phyloP scores from a whole-genome alignment of 2,329 filamentous ascomycete species.

The Apiospora phragmitis region DNA sequence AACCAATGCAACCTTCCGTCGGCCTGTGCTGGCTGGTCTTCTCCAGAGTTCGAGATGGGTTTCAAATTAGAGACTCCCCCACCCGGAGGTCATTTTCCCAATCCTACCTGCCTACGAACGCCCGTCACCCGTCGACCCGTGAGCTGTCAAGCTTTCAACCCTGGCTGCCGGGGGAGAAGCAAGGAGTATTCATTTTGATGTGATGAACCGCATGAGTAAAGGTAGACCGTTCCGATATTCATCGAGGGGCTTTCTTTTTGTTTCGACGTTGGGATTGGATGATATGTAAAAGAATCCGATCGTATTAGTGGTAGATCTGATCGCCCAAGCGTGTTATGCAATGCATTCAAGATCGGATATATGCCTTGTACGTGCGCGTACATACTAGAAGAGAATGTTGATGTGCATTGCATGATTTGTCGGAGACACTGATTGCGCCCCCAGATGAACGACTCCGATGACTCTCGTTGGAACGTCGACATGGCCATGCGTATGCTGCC shows the following conservation, averaged over 20 bases:
- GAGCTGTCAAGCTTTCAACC: background rate
- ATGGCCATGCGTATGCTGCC: background rate
- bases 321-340: background rate
- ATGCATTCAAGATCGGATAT: background rate
- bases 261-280: background rate
- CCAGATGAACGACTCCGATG: background rate
- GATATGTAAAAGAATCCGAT: background rate
- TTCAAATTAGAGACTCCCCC: slow-evolving; percentile 7
- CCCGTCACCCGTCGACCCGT: background rate
- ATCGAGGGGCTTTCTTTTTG: background rate
- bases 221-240: background rate
- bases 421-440: background rate
- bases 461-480: background rate
- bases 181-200: no score
- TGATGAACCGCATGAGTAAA: background rate
- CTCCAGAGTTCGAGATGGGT: slow-evolving; percentile 8
- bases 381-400: background rate
- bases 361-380: background rate
- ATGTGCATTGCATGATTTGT: background rate
- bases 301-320: slow-evolving; percentile 6
- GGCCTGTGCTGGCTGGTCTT: slow-evolving; percentile 1
- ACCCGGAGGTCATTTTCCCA: background rate
- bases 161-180: background rate
- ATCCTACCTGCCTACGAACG: background rate
- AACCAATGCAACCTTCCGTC: slow-evolving; percentile 2